phyloP scores from a whole-genome alignment of 2,329 filamentous ascomycete species.

The Colletotrichum acutatum region DNA sequence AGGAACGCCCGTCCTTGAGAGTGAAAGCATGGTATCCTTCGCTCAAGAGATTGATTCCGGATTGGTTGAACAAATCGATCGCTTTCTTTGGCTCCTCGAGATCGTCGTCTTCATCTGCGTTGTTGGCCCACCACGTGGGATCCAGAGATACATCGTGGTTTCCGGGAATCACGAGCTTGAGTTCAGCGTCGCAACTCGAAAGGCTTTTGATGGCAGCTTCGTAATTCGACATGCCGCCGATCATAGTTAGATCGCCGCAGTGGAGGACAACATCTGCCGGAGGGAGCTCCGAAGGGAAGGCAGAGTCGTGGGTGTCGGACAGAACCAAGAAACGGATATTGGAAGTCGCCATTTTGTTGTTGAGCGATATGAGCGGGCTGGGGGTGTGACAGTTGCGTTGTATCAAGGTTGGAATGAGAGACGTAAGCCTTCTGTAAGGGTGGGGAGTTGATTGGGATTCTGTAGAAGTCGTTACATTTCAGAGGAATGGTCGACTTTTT shows the following conservation, averaged over 20 bases:
- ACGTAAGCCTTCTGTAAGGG: too few species aligned
- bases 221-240: not conserved
- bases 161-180: not conserved
- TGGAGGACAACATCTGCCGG: not conserved
- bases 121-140: not conserved
- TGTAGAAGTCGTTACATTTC: too few species aligned
- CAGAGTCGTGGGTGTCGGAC: not conserved
- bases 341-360: not conserved
- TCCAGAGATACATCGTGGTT: not conserved
- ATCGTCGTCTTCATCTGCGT: not conserved
- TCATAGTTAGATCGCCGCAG: not conserved
- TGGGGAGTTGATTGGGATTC: too few species aligned
- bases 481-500: too few species aligned
- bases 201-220: not conserved
- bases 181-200: not conserved
- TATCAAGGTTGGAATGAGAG: too few species aligned
- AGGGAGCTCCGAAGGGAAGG: not conserved
- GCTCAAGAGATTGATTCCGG: not conserved
- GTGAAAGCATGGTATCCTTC: not conserved
- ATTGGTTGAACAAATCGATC: not conserved
- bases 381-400: too few species aligned
- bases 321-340: not conserved
- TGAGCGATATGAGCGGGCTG: not conserved
- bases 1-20: not conserved
- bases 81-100: not conserved